A percentile compares a stretch with the other conserved stretches of the same genome.
Conservation (phyloP, 2,329 filamentous ascomycete species). For the Zelopaecilomyces penicillatus region DNA sequence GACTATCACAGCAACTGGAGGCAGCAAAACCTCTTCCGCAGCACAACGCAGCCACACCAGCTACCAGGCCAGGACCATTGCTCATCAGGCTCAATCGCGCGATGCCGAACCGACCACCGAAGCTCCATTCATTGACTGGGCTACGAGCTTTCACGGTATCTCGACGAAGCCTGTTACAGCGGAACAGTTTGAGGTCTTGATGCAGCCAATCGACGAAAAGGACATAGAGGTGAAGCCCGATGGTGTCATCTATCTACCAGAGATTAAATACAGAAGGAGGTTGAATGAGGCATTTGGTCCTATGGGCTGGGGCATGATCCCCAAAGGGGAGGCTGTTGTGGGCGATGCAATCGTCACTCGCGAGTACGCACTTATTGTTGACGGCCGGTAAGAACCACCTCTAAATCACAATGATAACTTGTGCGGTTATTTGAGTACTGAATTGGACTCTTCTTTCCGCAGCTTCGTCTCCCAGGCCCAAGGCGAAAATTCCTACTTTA, state of each 20-base stretch:
- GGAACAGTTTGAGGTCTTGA: conserved; percentile 60
- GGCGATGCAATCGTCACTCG: conserved; percentile 74
- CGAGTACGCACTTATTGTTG: conserved; percentile 85
- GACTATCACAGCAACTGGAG: not conserved
- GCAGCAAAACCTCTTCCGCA: conserved; percentile 1
- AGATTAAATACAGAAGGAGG: conserved; percentile 94
- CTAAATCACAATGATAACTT: not conserved
- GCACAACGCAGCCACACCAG: conserved; percentile 3
- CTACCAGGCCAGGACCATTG: conserved; percentile 13
- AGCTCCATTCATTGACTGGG: conserved; percentile 57
- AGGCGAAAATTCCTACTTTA: conserved; percentile 92
- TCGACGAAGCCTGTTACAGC: conserved; percentile 61
- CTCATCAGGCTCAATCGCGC: conserved; percentile 8
- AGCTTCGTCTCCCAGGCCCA: conserved; percentile 88
- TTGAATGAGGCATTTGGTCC: conserved; percentile 88
- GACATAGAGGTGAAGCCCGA: conserved; percentile 98
- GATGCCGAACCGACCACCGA: conserved; percentile 3
- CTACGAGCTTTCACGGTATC: conserved; percentile 73
- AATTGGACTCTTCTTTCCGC: not conserved
- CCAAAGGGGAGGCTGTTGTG: conserved; percentile 75
- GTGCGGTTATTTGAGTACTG: not conserved
- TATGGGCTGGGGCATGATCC: conserved; percentile 90
- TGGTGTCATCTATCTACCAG: conserved; percentile 89
- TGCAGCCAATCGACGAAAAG: conserved; percentile 55
- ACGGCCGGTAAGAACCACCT: conserved; percentile 60